Evolutionary conservation across 1,284 basidiomycete species (phyloP).

Genomic region (Xerocomus cyaneibrunnescens): DNA sequence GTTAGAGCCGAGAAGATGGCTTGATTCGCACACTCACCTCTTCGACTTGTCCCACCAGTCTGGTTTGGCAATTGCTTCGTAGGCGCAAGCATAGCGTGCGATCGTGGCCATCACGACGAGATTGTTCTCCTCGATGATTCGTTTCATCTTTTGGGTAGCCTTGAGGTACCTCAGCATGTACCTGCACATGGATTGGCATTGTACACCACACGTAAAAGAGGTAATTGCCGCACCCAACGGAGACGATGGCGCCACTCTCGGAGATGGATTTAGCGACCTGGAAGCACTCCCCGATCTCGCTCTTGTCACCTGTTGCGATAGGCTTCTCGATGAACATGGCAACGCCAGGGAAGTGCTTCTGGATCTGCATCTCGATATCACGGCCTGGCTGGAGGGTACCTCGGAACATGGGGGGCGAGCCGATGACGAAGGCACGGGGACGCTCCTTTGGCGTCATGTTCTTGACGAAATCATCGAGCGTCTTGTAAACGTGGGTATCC

Average conservation of each 20-base stretch:
- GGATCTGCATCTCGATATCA: slow-evolving; percentile 88
- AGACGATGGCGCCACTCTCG: slow-evolving; percentile 76
- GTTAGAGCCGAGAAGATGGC: slow-evolving; percentile 2
- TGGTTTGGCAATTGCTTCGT: slow-evolving; percentile 85
- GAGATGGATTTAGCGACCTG: slow-evolving; percentile 66
- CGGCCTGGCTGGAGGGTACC: slow-evolving; percentile 76
- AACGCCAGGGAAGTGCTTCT: slow-evolving; percentile 87
- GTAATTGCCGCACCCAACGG: slow-evolving; percentile 68
- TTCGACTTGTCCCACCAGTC: slow-evolving; percentile 99
- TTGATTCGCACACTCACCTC: slow-evolving; percentile 59
- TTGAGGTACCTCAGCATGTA: slow-evolving; percentile 93
- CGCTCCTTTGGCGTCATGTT: slow-evolving; percentile 60
- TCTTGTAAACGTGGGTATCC: slow-evolving; percentile 86
- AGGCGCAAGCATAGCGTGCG: slow-evolving; percentile 94
- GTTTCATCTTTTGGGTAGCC: slow-evolving; percentile 98
- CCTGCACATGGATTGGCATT: slow-evolving; percentile 37
- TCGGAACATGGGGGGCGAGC: slow-evolving; percentile 92
- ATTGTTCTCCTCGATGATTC: slow-evolving; percentile 92
- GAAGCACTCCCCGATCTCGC: slow-evolving; percentile 68
- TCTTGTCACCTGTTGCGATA: slow-evolving; percentile 78
- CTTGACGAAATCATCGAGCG: slow-evolving; percentile 84
- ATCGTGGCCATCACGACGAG: slow-evolving; percentile 97
- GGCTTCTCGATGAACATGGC: slow-evolving; percentile 98
- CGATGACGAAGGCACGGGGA: slow-evolving; percentile 83
- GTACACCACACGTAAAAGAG: slow-evolving; percentile 1